A percentile compares a stretch with the other conserved stretches of the same genome.
Evolutionary conservation across 1,284 basidiomycete genomes (phyloP).

Genomic region (Ganoderma resinaceum): DNA sequence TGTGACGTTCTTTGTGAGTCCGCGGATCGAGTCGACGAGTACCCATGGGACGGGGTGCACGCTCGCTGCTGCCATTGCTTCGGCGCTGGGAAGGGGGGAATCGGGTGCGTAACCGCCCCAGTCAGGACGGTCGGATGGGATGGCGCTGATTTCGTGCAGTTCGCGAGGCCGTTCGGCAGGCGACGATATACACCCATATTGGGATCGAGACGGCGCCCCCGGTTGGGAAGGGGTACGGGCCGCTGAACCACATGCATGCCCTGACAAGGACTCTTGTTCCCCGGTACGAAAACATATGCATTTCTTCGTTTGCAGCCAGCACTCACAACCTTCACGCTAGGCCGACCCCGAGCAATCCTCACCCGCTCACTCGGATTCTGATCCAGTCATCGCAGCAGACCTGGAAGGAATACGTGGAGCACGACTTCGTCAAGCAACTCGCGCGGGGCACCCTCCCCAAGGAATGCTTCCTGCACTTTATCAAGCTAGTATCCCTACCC

Average conservation of each 20-base stretch:
- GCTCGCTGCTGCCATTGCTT: conserved; percentile 83
- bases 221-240: conserved; percentile 84
- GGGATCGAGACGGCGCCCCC: conserved; percentile 78
- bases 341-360: conserved; percentile 65
- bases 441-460: conserved; percentile 74
- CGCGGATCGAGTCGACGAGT: conserved; percentile 70
- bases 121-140: not conserved
- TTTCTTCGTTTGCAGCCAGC: not conserved
- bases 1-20: conserved; percentile 68
- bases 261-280: conserved; percentile 60
- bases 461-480: conserved; percentile 83
- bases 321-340: conserved; percentile 43
- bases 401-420: conserved; percentile 84
- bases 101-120: conserved; percentile 46
- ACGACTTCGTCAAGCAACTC: conserved; percentile 83
- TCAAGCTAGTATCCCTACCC: conserved; percentile 60
- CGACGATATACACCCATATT: conserved; percentile 76
- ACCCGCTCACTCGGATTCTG: conserved; percentile 73
- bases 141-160: conserved; percentile 47
- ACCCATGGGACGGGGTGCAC: conserved; percentile 98
- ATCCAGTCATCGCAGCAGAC: conserved; percentile 61
- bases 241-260: conserved; percentile 87
- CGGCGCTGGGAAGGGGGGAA: conserved; percentile 63
- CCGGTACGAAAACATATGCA: conserved; percentile 51
- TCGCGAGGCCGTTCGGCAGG: conserved; percentile 62